Evolutionary conservation across 2,329 filamentous ascomycete species (phyloP).

Genomic region (Venturia pyrina): DNA sequence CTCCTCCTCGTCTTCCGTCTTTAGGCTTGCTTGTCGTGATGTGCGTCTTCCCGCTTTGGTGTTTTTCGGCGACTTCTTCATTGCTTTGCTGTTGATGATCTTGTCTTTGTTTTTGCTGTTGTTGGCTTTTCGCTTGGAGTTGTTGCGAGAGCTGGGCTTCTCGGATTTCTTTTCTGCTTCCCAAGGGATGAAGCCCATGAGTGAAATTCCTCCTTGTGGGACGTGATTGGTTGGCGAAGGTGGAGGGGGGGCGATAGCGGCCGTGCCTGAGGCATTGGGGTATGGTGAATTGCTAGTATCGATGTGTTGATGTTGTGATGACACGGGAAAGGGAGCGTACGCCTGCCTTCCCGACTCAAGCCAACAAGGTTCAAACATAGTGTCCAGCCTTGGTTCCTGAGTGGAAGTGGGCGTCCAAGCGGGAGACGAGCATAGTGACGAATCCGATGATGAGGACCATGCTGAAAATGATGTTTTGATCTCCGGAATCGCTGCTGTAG

Average conservation of each 20-base stretch:
- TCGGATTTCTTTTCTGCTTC: background rate
- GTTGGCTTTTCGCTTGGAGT: background rate
- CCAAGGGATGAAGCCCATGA: background rate
- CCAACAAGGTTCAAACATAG: background rate
- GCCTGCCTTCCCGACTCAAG: background rate
- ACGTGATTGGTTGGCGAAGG: background rate
- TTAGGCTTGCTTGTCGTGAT: background rate
- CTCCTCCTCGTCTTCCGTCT: background rate
- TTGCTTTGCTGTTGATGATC: background rate
- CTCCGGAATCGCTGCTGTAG: background rate
- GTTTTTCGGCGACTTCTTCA: slow-evolving; percentile 1
- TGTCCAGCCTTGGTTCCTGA: background rate
- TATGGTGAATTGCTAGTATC: background rate
- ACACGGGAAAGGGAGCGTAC: background rate
- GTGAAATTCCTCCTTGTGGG: background rate
- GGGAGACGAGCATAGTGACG: background rate
- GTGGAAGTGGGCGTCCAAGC: background rate
- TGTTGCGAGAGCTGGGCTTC: background rate
- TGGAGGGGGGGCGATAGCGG: background rate
- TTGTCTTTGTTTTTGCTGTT: background rate
- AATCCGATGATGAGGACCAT: background rate
- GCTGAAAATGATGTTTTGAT: background rate
- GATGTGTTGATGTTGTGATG: background rate
- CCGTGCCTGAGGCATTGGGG: background rate
- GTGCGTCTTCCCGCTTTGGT: background rate